phyloP scores from a whole-genome alignment of 2,329 filamentous ascomycete genomes.

The Hypoxylon sp. region DNA sequence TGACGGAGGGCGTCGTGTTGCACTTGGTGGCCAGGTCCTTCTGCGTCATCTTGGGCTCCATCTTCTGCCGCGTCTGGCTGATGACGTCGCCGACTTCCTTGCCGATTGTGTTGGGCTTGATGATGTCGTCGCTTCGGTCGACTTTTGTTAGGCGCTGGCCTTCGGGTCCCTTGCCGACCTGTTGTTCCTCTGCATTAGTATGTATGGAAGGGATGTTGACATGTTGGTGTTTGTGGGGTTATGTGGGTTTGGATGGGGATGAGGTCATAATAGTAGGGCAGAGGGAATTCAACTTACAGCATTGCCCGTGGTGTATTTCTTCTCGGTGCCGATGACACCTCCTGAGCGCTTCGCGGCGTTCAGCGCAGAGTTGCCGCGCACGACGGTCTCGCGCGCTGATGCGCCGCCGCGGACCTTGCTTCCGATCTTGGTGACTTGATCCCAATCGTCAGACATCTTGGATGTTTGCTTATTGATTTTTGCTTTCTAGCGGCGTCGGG shows the following conservation, averaged over 20 bases:
- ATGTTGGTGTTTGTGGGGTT: neutral
- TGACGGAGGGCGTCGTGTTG: slow-evolving; percentile 84
- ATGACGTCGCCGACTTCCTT: slow-evolving; percentile 86
- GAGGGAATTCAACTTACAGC: slow-evolving; percentile 68
- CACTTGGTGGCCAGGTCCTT: slow-evolving; percentile 88
- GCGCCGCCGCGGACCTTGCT: slow-evolving; percentile 81
- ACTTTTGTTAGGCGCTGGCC: slow-evolving; percentile 98
- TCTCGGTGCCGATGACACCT: slow-evolving; percentile 85
- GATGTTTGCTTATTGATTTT: slow-evolving; percentile 53
- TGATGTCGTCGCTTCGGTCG: slow-evolving; percentile 96
- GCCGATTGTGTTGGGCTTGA: slow-evolving; percentile 95
- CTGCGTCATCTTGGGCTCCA: slow-evolving; percentile 96
- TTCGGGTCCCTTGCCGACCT: slow-evolving; percentile 74
- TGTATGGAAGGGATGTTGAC: neutral
- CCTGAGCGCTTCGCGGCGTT: slow-evolving; percentile 92
- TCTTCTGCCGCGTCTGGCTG: slow-evolving; percentile 80
- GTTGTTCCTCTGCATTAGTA: slow-evolving; percentile 37
- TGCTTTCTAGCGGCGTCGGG: neutral
- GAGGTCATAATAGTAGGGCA: slow-evolving; percentile 10
- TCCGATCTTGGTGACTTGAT: slow-evolving; percentile 92
- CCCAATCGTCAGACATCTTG: slow-evolving; percentile 83
- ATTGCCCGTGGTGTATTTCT: slow-evolving; percentile 87
- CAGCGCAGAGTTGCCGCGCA: slow-evolving; percentile 84
- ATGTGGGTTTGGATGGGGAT: slow-evolving; percentile 1
- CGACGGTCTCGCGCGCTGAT: slow-evolving; percentile 83